phyloP scores from a whole-genome alignment of 805 yeast species.

The Yamadazyma ubonensis region DNA sequence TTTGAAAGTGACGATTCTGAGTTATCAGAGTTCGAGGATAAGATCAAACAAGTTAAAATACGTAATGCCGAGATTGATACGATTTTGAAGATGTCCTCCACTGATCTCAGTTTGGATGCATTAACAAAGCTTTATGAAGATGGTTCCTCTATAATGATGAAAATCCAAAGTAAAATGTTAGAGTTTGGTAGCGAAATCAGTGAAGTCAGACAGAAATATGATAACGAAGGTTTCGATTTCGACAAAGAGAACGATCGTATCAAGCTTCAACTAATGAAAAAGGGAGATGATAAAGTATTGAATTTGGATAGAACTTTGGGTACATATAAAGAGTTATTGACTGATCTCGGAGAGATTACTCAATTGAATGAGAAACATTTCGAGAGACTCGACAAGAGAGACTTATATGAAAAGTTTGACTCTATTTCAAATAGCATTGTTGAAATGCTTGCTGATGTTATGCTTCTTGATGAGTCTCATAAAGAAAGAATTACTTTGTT shows the following conservation, averaged over 20 bases:
- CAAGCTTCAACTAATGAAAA: constrained; percentile 24
- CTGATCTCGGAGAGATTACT: constrained; percentile 24
- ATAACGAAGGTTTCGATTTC: constrained; percentile 48
- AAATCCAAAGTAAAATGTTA: constrained; percentile 44
- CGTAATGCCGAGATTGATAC: constrained; percentile 27
- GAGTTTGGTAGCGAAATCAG: constrained; percentile 46
- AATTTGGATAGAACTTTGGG: constrained; percentile 28
- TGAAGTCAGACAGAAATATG: constrained; percentile 42
- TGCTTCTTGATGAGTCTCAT: constrained; percentile 30
- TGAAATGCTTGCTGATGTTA: constrained; percentile 29
- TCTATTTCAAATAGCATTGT: constrained; percentile 25
- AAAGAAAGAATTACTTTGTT: constrained; percentile 27
- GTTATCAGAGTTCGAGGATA: constrained; percentile 25
- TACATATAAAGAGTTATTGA: constrained; percentile 27
- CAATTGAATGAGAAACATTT: constrained; percentile 19
- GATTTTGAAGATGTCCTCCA: constrained; percentile 40
- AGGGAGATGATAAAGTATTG: constrained; percentile 23
- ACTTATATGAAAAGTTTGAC: constrained; percentile 27
- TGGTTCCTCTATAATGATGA: constrained; percentile 40
- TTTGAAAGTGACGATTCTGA: constrained; percentile 59
- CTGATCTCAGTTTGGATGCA: constrained; percentile 48
- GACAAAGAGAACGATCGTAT: constrained; percentile 50
- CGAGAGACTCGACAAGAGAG: constrained; percentile 21
- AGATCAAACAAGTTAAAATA: constrained; percentile 20
- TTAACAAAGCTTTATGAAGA: constrained; percentile 44